Evolutionary conservation across 768 basidiomycete species (phyloP).

Genomic region (Strobilomyces dryophilus): DNA sequence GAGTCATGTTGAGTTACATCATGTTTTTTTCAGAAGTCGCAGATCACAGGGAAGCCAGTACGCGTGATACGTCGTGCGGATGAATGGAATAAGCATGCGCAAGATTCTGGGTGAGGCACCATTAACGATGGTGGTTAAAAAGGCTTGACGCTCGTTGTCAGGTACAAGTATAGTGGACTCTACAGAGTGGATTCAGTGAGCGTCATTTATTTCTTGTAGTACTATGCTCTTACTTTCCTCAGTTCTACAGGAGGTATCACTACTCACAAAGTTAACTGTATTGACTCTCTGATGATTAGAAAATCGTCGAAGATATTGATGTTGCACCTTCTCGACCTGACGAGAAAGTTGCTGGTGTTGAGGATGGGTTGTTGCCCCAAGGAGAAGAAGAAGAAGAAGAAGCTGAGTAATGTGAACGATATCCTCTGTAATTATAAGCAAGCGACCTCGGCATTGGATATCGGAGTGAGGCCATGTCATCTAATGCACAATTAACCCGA

Average conservation of each 20-base stretch:
- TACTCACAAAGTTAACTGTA: not conserved
- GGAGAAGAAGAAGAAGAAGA: no score
- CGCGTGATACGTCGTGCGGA: constrained; percentile 34
- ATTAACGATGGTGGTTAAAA: not conserved
- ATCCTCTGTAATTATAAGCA: no score
- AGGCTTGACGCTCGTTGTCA: constrained; percentile 1
- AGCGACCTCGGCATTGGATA: no score
- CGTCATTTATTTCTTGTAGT: not conserved
- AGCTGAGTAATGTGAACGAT: no score
- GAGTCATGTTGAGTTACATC: not conserved
- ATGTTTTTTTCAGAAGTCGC: constrained; percentile 25
- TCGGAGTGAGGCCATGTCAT: no score
- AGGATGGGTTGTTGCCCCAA: no score
- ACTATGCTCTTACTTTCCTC: constrained; percentile 2
- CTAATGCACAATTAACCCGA: no score
- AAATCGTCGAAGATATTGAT: constrained; percentile 3
- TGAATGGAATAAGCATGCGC: constrained; percentile 12
- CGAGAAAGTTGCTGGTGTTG: constrained; percentile 9
- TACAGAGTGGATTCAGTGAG: constrained; percentile 27
- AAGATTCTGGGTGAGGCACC: constrained; percentile 17
- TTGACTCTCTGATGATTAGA: constrained; percentile 11
- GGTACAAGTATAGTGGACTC: constrained; percentile 33
- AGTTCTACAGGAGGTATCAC: not conserved
- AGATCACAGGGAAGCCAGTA: constrained; percentile 24
- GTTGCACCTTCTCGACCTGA: not conserved